These are phyloP conservation scores for Pichia thaimueangensis DNA, from an alignment of 805 yeast genomes.

Conservation along the genomic window DNA sequence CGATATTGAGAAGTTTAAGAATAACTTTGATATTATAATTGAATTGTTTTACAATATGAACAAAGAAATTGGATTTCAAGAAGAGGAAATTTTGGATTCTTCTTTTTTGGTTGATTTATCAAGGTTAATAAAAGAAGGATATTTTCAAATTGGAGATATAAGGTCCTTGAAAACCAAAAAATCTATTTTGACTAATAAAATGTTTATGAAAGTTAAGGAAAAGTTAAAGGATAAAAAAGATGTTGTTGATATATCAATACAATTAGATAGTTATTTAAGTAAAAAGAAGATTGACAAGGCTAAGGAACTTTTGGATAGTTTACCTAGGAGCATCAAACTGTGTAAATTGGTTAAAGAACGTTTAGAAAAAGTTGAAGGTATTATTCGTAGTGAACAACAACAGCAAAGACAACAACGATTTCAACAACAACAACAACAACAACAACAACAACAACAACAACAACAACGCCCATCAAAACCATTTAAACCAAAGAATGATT, in stretches of 20 bases:
- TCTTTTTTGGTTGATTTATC: conserved; percentile 20
- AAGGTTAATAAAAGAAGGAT: conserved; percentile 20
- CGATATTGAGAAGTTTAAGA: conserved; percentile 11
- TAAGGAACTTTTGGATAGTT: conserved; percentile 29
- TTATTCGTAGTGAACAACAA: conserved; percentile 19
- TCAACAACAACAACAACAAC: conserved; percentile 42
- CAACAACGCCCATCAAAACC: conserved; percentile 1
- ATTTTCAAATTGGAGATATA: conserved; percentile 13
- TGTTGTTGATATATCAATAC: conserved; percentile 11
- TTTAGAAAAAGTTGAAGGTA: conserved; percentile 2
- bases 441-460: conserved; percentile 33
- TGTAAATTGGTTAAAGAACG: conserved; percentile 35
- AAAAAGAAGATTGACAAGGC: conserved; percentile 34
- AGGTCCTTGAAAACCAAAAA: not conserved
- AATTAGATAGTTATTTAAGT: conserved; percentile 16
- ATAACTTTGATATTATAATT: conserved; percentile 25
- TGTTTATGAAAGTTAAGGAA: not conserved
- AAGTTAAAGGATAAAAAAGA: conserved; percentile 6
- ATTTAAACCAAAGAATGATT: conserved; percentile 41
- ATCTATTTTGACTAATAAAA: not conserved
- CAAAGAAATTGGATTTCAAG: conserved; percentile 19
- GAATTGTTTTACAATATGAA: conserved; percentile 15
- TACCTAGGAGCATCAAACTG: conserved; percentile 32
- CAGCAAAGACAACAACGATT: conserved; percentile 37
- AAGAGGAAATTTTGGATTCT: conserved; percentile 19